A percentile compares a stretch with the other conserved stretches of the same genome.
These are phyloP conservation scores for Sugiyamaella americana DNA, from an alignment of 805 yeast species.

Conservation along the genomic window DNA sequence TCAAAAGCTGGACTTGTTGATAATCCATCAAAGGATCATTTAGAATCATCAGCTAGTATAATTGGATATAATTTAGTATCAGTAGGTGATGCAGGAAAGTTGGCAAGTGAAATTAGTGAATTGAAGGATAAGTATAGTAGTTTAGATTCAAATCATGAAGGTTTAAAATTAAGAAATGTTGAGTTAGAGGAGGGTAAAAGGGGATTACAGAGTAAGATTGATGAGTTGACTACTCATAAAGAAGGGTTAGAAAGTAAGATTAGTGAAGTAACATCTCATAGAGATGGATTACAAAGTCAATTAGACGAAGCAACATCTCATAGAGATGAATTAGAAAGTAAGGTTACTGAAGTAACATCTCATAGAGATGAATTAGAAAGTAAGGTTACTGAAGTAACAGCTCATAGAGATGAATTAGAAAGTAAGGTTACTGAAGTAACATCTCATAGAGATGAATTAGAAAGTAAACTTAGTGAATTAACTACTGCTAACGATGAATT, in stretches of 20 bases:
- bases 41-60: not conserved
- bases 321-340: not conserved
- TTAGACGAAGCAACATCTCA: not conserved
- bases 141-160: not conserved
- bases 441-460: not conserved
- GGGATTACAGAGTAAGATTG: too few species aligned
- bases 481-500: too few species aligned
- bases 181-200: too few species aligned
- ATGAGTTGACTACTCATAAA: not conserved
- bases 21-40: conserved; percentile 12
- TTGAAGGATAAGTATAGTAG: not conserved
- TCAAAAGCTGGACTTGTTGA: conserved; percentile 15
- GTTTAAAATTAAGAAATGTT: too few species aligned
- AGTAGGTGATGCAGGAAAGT: not conserved
- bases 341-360: not conserved
- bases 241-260: not conserved
- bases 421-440: not conserved
- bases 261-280: not conserved
- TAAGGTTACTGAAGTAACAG: not conserved
- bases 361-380: not conserved
- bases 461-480: too few species aligned
- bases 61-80: not conserved
- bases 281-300: not conserved
- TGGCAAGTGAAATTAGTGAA: not conserved
- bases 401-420: not conserved